Evolutionary conservation across 257 asterid genomes (phyloP).

Genomic region (Fraxinus anomala): DNA sequence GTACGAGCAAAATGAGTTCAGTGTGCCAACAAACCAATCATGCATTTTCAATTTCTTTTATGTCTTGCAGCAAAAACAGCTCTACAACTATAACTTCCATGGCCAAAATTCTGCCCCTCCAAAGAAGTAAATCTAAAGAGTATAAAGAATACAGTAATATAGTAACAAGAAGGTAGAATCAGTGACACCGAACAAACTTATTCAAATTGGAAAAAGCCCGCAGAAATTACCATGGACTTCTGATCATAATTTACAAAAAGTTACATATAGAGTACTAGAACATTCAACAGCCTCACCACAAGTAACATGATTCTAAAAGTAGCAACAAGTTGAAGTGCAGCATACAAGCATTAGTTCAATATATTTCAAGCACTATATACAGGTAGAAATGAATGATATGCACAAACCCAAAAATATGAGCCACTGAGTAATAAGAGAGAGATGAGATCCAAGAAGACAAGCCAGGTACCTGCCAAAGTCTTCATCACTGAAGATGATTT

Average conservation of each 20-base stretch:
- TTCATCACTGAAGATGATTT: conserved; percentile 84
- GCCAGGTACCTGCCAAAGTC: conserved; percentile 72
- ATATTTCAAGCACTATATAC: conserved; percentile 4
- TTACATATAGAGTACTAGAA: background rate
- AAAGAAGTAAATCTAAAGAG: no score
- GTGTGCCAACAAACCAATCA: background rate
- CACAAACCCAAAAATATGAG: conserved; percentile 18
- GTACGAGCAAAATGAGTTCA: background rate
- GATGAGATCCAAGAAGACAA: conserved; percentile 26
- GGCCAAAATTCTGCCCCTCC: no score
- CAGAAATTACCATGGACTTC: background rate
- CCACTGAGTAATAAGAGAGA: conserved; percentile 20
- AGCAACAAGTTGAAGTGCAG: conserved; percentile 16
- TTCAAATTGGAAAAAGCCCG: background rate
- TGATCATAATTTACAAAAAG: background rate
- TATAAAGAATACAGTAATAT: no score
- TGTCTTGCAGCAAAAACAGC: conserved; percentile 12
- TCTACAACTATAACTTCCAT: background rate
- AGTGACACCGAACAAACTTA: background rate
- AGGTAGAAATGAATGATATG: conserved; percentile 16
- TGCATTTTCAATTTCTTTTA: background rate
- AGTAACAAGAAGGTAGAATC: conserved; percentile 8
- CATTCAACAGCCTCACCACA: conserved; percentile 8
- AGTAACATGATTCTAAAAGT: conserved; percentile 8
- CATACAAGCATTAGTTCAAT: conserved; percentile 9